Evolutionary conservation across 1,139 yeast species (phyloP), one percentile per base, ranked within the genome.

Genomic region (Blastobotrys arbuscula): DNA sequence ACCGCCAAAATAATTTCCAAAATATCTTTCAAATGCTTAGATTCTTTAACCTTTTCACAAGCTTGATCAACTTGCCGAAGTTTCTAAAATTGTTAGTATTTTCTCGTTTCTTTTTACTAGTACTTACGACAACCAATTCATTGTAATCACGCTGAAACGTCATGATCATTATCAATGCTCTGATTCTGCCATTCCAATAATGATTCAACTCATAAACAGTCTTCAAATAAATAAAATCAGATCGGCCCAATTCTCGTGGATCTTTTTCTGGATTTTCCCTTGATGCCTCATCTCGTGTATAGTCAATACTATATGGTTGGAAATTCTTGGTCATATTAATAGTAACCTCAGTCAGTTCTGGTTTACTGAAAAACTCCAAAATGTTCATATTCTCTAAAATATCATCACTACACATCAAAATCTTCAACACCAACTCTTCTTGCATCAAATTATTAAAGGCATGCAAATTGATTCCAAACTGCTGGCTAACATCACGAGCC

Each of bases 381-480:
- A 90, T 83, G 51, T 87, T 84, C 5, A 75, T 65, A 56, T 84
- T 88, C 35, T 75, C 76, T 42, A 88, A 55, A 16, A 90, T 77
- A 12, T 84, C 92, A 18, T 70, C 69, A 51, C 84, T 85, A 67
- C 98, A 92, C 23, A 71, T 73, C 44, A 92, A 69, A 1, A 92
- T 81, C 62, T 82, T 84, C 12, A 55, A 45, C 2, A 88, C 79
- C 43, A 92, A 74, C 30, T 77, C 83, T 8, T 76, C 79, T 16
- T 83, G 95, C 1, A 80, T 62, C 47, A 78, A 60, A 53, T 71
- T 73, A 2, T 88, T 77, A 69, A 82, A 87, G 75, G 84, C 78
- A 62, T 92, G 97, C 51, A 92, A 70, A 59, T 90, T 89, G 61
- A 92, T 92, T 39, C 96, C 97, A 70, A 92, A 88, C 59, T 87